These are phyloP conservation scores for Fusarium bactridioides DNA, from an alignment of 2,329 filamentous ascomycete genomes.

Conservation along the genomic window DNA sequence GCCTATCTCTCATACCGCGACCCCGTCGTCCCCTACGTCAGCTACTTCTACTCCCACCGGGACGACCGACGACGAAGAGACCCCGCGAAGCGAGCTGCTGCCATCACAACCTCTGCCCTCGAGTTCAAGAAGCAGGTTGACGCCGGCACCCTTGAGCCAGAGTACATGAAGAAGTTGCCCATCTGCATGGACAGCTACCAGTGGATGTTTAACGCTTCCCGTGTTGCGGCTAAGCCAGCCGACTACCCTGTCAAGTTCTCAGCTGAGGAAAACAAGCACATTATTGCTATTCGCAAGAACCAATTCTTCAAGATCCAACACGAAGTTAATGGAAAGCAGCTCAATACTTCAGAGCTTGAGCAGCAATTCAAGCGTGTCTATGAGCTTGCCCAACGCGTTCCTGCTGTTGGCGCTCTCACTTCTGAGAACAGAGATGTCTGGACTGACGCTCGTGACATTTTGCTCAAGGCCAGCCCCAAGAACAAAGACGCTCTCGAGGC, in stretches of 20 bases:
- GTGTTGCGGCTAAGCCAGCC: slow-evolving; percentile 81
- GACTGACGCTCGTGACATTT: slow-evolving; percentile 80
- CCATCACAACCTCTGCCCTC: slow-evolving; percentile 83
- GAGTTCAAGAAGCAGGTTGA: slow-evolving; percentile 97
- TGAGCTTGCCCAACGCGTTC: slow-evolving; percentile 72
- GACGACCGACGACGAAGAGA: slow-evolving; percentile 89
- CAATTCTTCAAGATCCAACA: slow-evolving; percentile 94
- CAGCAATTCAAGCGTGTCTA: slow-evolving; percentile 88
- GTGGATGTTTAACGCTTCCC: slow-evolving; percentile 97
- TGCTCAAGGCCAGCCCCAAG: slow-evolving; percentile 77
- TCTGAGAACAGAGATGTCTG: slow-evolving; percentile 93
- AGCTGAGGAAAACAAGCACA: slow-evolving; percentile 79
- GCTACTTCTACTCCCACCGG: slow-evolving; percentile 98
- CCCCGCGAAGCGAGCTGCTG: slow-evolving; percentile 91
- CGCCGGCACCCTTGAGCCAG: slow-evolving; percentile 82
- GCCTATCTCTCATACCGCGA: slow-evolving; percentile 95
- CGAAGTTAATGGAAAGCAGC: slow-evolving; percentile 81
- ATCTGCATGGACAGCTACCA: slow-evolving; percentile 99
- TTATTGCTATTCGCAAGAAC: slow-evolving; percentile 92
- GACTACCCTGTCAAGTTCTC: slow-evolving; percentile 87
- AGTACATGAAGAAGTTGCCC: slow-evolving; percentile 98
- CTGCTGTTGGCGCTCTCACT: slow-evolving; percentile 84
- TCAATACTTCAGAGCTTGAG: slow-evolving; percentile 90
- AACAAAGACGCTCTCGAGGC: slow-evolving; percentile 81
- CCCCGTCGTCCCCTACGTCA: slow-evolving; percentile 96